phyloP scores from a whole-genome alignment of 495 filamentous ascomycete genomes.

The Penicillium coprophilum region DNA sequence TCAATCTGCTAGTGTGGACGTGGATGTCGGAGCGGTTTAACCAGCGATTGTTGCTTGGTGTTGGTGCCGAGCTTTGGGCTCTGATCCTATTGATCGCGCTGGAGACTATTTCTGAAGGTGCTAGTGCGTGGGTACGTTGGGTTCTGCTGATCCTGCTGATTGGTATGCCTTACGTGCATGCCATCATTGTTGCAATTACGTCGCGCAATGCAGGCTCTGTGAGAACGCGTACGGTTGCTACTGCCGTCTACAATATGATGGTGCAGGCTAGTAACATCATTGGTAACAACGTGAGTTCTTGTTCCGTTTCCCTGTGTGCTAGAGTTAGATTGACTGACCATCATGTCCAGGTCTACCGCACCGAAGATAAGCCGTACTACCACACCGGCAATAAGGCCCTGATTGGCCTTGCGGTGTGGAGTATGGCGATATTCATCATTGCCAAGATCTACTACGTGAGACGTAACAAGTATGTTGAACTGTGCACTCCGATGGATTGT shows the following conservation, averaged over 20 bases:
- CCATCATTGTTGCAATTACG: constrained; percentile 67
- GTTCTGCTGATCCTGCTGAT: constrained; percentile 51
- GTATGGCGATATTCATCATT: constrained; percentile 53
- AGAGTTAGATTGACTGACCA: not conserved
- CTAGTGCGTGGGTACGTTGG: constrained; percentile 54
- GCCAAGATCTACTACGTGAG: constrained; percentile 63
- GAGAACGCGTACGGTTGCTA: constrained; percentile 62
- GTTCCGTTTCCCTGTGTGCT: not conserved
- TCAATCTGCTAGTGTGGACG: constrained; percentile 48
- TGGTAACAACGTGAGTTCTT: constrained; percentile 53
- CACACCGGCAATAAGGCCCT: constrained; percentile 65
- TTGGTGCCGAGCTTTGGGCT: constrained; percentile 55
- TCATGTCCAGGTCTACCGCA: constrained; percentile 55
- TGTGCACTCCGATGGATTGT: not conserved
- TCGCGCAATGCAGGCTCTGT: constrained; percentile 68
- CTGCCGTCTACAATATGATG: constrained; percentile 71
- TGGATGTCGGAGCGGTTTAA: constrained; percentile 55
- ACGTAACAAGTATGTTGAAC: constrained; percentile 52
- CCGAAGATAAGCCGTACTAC: constrained; percentile 66
- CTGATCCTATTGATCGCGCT: constrained; percentile 55
- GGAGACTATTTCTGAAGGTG: constrained; percentile 35
- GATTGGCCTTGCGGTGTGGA: constrained; percentile 51
- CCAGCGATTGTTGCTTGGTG: constrained; percentile 53
- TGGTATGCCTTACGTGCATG: constrained; percentile 63
- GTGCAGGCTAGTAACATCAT: constrained; percentile 67